Evolutionary conservation across 345 rosid species (phyloP).

Genomic region (Sisymbrium altissimum): DNA sequence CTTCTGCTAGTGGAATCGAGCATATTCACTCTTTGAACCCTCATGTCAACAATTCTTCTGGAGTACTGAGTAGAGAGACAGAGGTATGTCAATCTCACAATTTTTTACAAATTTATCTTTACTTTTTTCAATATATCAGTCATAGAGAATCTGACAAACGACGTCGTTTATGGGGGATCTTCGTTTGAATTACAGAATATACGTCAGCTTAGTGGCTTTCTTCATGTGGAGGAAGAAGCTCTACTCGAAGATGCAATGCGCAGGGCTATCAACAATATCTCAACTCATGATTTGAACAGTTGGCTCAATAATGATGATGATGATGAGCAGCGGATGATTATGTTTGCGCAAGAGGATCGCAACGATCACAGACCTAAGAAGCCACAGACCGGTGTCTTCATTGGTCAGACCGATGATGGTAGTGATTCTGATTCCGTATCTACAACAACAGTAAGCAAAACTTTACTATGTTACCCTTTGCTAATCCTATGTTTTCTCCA

Average conservation of each 20-base stretch:
- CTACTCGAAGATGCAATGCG: background rate
- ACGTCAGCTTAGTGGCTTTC: background rate
- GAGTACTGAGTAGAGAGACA: background rate
- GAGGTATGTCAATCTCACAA: slow-evolving; percentile 4
- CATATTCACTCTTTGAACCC: background rate
- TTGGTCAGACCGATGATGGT: slow-evolving; percentile 6
- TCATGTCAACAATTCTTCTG: background rate
- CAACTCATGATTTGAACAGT: background rate
- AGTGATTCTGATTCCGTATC: background rate
- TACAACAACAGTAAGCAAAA: slow-evolving; percentile 15
- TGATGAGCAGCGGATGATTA: background rate
- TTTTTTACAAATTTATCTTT: background rate
- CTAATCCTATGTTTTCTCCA: background rate
- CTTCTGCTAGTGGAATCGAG: too few relatives aligned
- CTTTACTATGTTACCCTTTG: background rate
- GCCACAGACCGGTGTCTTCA: background rate
- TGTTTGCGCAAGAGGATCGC: background rate
- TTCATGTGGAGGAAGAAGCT: background rate
- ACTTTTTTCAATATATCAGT: background rate
- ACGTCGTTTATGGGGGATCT: background rate
- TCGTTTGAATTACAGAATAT: background rate
- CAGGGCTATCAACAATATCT: background rate
- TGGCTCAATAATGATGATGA: background rate
- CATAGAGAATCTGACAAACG: background rate
- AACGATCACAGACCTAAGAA: slow-evolving; percentile 12